A percentile compares a stretch with the other conserved stretches of the same genome.
These are phyloP conservation scores for Scopulariopsis brevicaulis DNA, from an alignment of 2,329 filamentous ascomycete species.

Conservation along the genomic window DNA sequence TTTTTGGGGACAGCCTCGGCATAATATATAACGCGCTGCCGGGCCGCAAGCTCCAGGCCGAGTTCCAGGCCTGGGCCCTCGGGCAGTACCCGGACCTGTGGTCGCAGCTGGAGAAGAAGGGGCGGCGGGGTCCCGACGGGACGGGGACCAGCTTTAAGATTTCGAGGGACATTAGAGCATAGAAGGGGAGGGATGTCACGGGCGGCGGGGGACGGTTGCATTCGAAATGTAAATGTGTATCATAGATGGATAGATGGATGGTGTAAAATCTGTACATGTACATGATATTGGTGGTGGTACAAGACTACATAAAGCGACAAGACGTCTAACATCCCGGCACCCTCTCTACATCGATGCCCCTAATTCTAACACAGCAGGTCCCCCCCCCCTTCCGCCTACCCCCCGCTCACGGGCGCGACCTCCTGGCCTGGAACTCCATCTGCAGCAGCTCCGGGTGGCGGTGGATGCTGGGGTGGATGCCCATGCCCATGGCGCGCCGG, in stretches of 20 bases:
- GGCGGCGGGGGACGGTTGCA: not conserved
- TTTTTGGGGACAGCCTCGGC: slow-evolving; percentile 46
- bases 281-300: slow-evolving; percentile 7
- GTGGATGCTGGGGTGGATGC: slow-evolving; percentile 86
- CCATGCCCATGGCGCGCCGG: slow-evolving; percentile 75
- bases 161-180: slow-evolving; percentile 33
- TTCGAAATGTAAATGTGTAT: slow-evolving; percentile 14
- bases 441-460: slow-evolving; percentile 72
- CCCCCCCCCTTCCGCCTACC: not conserved
- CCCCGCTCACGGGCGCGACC: not conserved
- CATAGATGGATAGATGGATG: slow-evolving; percentile 1
- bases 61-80: slow-evolving; percentile 66
- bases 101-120: slow-evolving; percentile 49
- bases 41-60: slow-evolving; percentile 50
- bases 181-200: slow-evolving; percentile 9
- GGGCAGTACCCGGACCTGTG: slow-evolving; percentile 57
- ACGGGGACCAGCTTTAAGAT: slow-evolving; percentile 38
- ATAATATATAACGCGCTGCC: slow-evolving; percentile 66
- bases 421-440: slow-evolving; percentile 13
- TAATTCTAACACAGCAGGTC: too few species aligned
- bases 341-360: not conserved
- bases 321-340: not conserved
- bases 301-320: not conserved
- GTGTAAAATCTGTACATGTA: slow-evolving; percentile 5
- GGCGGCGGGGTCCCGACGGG: slow-evolving; percentile 29